Conservation (phyloP, 768 basidiomycete genomes). For the Suillus brevipes region DNA sequence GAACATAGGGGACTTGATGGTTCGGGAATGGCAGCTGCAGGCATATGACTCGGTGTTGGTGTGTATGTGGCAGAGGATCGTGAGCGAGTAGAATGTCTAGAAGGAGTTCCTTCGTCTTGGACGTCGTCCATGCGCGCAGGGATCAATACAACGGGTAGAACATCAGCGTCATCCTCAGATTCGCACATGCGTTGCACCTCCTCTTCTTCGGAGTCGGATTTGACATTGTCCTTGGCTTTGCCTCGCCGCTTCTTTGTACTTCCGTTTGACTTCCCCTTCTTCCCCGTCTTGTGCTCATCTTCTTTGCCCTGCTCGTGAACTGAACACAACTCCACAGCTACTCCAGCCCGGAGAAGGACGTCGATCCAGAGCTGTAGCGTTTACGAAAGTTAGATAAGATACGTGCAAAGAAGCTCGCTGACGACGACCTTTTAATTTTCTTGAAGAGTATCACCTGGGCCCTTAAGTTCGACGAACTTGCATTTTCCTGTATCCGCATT, state of each 20-base stretch:
- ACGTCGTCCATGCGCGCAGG: neutral
- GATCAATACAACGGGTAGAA: slow-evolving; percentile 17
- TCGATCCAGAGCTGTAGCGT: slow-evolving; percentile 59
- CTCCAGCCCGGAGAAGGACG: slow-evolving; percentile 60
- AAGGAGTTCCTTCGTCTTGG: slow-evolving; percentile 1
- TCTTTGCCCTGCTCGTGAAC: slow-evolving; percentile 40
- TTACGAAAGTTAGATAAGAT: slow-evolving; percentile 10
- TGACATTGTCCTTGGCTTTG: slow-evolving; percentile 14
- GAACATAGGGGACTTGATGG: slow-evolving; percentile 5
- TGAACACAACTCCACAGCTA: slow-evolving; percentile 69
- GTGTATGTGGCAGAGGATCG: neutral
- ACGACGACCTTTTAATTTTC: slow-evolving; percentile 86
- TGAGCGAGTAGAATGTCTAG: neutral
- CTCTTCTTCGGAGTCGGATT: slow-evolving; percentile 11
- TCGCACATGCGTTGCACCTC: slow-evolving; percentile 19
- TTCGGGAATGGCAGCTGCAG: neutral
- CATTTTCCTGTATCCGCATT: slow-evolving; percentile 53
- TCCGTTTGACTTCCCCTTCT: slow-evolving; percentile 20
- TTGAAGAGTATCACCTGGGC: slow-evolving; percentile 81
- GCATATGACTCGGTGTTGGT: neutral
- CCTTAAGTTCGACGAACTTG: slow-evolving; percentile 95
- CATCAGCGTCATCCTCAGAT: slow-evolving; percentile 29
- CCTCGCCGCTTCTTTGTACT: slow-evolving; percentile 33
- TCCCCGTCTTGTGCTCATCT: slow-evolving; percentile 10
- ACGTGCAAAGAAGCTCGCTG: neutral